Evolutionary conservation across 495 filamentous ascomycete genomes (phyloP), one percentile per base, ranked within the genome.

Genomic region (Penicillium angulare): DNA sequence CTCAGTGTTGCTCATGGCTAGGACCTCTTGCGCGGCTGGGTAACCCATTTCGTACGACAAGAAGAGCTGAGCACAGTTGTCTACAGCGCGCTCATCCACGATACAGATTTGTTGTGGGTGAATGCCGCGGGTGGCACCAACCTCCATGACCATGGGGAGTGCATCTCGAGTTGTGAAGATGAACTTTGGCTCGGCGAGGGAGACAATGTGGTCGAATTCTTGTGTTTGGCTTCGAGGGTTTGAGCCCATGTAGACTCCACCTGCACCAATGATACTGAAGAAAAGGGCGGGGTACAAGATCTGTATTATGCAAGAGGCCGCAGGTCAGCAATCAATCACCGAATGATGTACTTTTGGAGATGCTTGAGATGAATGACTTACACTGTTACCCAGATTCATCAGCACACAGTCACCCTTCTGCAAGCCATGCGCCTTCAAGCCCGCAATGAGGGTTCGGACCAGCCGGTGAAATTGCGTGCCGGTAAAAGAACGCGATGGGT

Each of bases 311-410:
- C n/a, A n/a, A n/a, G n/a, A n/a, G n/a, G n/a, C n/a, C n/a, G n/a
- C n/a, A n/a, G n/a, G n/a, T n/a, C 22, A 15, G 24, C 38, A 10
- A 17, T n/a, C 18, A 23, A 40, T 40, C 38, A 23, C 38, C 38
- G 38, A 40, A 41, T 41, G 16, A n/a, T 26, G 21, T 13, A 41
- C 5, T 15, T 12, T 15, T 2, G 17, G 38, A 31, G 27, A 31
- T 31, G 27, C 8, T 9, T 7, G 20, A 23, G 10, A 20, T 4
- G 21, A 23, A 20, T 12, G 1, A 62, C 71, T 67, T 56, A 82
- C 79, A 59, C 77, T 79, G 49, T 86, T 87, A 49, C 82, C 83
- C 29, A 84, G 65, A 54, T 84, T 79, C 35, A 86, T 57, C 55
- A 84, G 70, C 12, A 86, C 79, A 59, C 74, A 81, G 57, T 86